Conservation (phyloP, 2,329 filamentous ascomycete species). For the Fusarium goolgardi region DNA sequence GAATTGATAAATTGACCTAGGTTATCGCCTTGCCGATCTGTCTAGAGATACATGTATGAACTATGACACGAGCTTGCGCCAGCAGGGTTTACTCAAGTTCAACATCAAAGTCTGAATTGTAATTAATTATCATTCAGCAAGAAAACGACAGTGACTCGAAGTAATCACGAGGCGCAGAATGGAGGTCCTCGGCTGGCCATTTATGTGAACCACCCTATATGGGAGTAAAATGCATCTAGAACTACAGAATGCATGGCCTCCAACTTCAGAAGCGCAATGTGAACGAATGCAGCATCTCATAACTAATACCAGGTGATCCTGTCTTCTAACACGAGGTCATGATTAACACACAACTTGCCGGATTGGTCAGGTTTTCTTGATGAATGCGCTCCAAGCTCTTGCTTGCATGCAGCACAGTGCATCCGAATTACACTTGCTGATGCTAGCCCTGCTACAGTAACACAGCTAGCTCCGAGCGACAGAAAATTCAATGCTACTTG, state of each 20-base stretch:
- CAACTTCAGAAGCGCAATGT: constrained; percentile 6
- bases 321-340: constrained; percentile 8
- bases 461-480: neutral
- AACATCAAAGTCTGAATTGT: neutral
- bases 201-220: neutral
- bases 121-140: neutral
- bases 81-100: constrained; percentile 11
- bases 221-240: constrained; percentile 23
- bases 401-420: constrained; percentile 14
- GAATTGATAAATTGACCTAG: neutral
- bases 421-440: neutral
- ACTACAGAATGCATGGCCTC: constrained; percentile 11
- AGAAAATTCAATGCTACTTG: neutral
- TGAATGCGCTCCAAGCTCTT: constrained; percentile 33
- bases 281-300: constrained; percentile 30
- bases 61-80: constrained; percentile 7
- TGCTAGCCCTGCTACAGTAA: neutral
- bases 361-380: neutral
- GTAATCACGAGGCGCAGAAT: constrained; percentile 3
- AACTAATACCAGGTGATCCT: constrained; percentile 14
- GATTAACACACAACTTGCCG: constrained; percentile 12
- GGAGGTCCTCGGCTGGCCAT: neutral
- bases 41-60: neutral
- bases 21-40: constrained; percentile 27
- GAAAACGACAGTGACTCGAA: neutral